Percentiles rank a stretch among this genome's conserved stretches.
phyloP scores from a whole-genome alignment of 106 monocot genomes.

The Acanthochlamys bracteata region DNA sequence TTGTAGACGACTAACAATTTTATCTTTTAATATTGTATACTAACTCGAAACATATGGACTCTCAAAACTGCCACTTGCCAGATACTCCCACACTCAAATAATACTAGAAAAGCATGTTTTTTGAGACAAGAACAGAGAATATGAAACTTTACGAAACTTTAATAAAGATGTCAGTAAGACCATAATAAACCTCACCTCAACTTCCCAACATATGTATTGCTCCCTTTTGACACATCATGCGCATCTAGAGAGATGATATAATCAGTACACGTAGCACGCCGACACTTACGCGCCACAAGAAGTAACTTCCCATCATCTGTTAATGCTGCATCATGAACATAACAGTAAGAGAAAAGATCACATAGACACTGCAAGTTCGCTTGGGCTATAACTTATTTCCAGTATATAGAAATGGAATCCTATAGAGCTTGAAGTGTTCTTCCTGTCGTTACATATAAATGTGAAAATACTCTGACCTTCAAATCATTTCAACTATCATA shows the following conservation, averaged over 20 bases:
- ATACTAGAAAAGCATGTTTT: too few relatives aligned
- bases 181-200: conserved; percentile 16
- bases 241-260: conserved; percentile 22
- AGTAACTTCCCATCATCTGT: conserved; percentile 29
- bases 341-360: neutral
- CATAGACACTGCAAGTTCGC: neutral
- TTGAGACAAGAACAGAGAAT: too few relatives aligned
- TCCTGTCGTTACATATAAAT: too few relatives aligned
- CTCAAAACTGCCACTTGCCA: too few relatives aligned
- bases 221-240: conserved; percentile 17
- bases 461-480: too few relatives aligned
- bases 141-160: neutral
- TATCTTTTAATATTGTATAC: too few relatives aligned
- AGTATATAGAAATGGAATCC: too few relatives aligned
- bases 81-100: too few relatives aligned
- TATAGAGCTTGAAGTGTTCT: too few relatives aligned
- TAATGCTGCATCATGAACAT: conserved; percentile 3
- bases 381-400: neutral
- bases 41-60: too few relatives aligned
- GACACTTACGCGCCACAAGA: conserved; percentile 17
- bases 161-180: neutral
- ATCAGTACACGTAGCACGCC: conserved; percentile 26
- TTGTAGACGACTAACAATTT: too few relatives aligned
- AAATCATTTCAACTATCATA: too few relatives aligned
- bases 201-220: conserved; percentile 20